Evolutionary conservation across 306 rosid genomes (phyloP).

Genomic region (Acmispon strigosus): DNA sequence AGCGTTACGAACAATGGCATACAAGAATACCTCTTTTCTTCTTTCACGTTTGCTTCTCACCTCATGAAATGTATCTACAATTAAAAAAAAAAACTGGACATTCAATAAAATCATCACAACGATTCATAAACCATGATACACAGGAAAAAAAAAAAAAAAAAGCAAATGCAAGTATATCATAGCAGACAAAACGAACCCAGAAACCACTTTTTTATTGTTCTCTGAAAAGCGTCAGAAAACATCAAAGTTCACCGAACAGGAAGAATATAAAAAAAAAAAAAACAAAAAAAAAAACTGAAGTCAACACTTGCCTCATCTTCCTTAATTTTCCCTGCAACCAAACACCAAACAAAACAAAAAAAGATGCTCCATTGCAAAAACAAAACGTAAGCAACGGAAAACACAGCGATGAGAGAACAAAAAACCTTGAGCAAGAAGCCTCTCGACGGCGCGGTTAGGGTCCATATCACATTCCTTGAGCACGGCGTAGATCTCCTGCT

Average conservation of each 20-base stretch:
- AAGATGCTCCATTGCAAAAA: background rate
- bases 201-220: background rate
- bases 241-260: background rate
- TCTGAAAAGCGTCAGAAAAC: background rate
- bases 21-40: slow-evolving; percentile 62
- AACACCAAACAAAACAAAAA: background rate
- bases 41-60: slow-evolving; percentile 84
- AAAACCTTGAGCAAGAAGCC: slow-evolving; percentile 40
- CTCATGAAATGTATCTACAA: slow-evolving; percentile 68
- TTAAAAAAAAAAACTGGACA: background rate
- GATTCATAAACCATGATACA: background rate
- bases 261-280: background rate
- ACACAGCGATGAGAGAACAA: background rate
- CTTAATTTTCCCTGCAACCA: background rate
- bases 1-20: background rate
- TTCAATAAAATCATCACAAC: slow-evolving; percentile 2
- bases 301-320: background rate
- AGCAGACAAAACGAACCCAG: background rate
- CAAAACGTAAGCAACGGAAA: background rate
- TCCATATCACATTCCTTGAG: slow-evolving; percentile 38
- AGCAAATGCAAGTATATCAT: background rate
- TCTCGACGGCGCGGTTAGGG: slow-evolving; percentile 34
- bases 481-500: slow-evolving; percentile 26
- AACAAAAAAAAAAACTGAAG: background rate
- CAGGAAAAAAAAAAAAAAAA: no score